Evolutionary conservation across 768 basidiomycete species (phyloP), one percentile per base, ranked within the genome.

Genomic region (Imleria badia): DNA sequence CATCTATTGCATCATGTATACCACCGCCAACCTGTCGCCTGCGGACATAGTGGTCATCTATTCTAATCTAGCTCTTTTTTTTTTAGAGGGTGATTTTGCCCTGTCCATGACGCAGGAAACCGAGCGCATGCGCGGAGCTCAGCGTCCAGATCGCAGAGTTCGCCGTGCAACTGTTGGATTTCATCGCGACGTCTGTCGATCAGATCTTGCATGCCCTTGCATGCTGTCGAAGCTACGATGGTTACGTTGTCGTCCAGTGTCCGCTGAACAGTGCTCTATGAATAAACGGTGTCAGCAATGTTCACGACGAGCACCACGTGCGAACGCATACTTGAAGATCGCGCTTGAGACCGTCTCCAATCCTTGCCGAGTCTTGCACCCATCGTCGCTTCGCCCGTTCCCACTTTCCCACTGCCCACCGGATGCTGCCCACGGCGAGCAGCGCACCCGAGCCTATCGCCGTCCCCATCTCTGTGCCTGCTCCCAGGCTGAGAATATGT

Each of bases 331-430:
- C 88, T 76, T 78, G 75, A 20, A 89, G 69, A 68, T 91, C 87
- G 42, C 87, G 75, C 43, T 78, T 76, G 35, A 89, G 73, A 0
- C 89, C 85, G 45, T 83, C 75, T 7, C 81, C 79, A 4, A 89
- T 75, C 45, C 89, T 75, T 19, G 62, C 64, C 76, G 83, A 86
- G 65, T 90, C 87, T 49, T 80, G 76, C 81, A 81, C 79, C 87
- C 88, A 92, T 55, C 72, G 73, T 52, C 69, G 73, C 66, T 87
- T 86, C 4, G 83, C 82, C 59, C 76, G 81, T 52, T 89, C 86
- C 87, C 88, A 91, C 54, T 74, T 75, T 13, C 81, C 79, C 6
- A 86, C 75, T 2, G 79, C 80, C 84, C 85, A 88, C 39, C 87
- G 73, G 39, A 88, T 55, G 43, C 82, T 78, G 3, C 70, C 60